Base-by-base conservation (phyloP, 1,284 basidiomycete genomes). In the Austropuccinia psidii region DNA sequence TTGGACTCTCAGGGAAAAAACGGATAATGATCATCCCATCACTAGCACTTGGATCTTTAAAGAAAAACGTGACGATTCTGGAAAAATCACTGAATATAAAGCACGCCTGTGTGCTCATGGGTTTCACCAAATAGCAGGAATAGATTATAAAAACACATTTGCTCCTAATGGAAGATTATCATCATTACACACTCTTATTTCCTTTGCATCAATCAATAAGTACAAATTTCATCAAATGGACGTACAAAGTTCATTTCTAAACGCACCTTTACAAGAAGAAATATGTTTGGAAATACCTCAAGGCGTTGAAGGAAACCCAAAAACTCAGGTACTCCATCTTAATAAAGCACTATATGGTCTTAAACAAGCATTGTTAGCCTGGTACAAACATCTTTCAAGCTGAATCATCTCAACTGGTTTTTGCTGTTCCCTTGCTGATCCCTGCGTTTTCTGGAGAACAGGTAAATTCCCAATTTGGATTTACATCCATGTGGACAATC, bases 191-290 rank as follows among this genome's bases (percentile, higher is more conserved):
- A 19, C 49, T 15, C 13, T 67, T 4, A 27, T 52, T 24, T 29
- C 49, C 29, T 39, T 67, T 11, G 50, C 50, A 5, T 11, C 19
- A 2, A 47, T 31, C 11, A 27, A 24, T 13, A 19, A 27, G 4
- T 29, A 54, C 2, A 19, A 67, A 39, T 29, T 67, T 21, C 52
- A 67, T 41, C 65, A 67, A 54, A 67, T 67, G 13, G 35, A 67
- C 17, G 65, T 55, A 7, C 41, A 54, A 41, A 37, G 49, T 17
- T 47, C 65, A 2, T 67, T 67, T 19, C n/a, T 67, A 2, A 67
- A 67, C 15, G 50, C 43, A 33, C 61, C 61, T 4, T 33, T 47
- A n/a, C n/a, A n/a, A n/a, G 39, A 49, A 33, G 9, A 31, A 11
- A 64, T 64, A n/a, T 31, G 19, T 1, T 27, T 64, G 2, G 35